These are phyloP conservation scores for Chaetomiaceae sp. DNA, from an alignment of 2,329 filamentous ascomycete species.

Conservation along the genomic window DNA sequence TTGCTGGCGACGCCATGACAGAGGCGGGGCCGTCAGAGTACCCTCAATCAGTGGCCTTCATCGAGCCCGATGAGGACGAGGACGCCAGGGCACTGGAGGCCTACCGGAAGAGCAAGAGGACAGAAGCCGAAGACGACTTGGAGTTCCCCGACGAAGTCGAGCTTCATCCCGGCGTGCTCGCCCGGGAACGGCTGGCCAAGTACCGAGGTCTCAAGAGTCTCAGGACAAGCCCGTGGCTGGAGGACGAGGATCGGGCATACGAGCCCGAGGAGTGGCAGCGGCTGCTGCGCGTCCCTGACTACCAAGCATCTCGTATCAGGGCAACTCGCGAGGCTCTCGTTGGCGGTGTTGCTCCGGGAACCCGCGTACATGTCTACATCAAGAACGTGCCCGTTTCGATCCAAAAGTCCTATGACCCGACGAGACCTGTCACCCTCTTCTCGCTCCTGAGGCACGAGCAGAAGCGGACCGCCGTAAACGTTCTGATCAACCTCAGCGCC, in stretches of 20 bases:
- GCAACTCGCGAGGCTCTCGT: conserved; percentile 76
- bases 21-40: conserved; percentile 81
- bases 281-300: conserved; percentile 82
- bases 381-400: conserved; percentile 43
- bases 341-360: conserved; percentile 82
- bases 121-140: conserved; percentile 81
- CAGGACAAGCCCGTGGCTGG: conserved; percentile 82
- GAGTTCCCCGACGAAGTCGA: conserved; percentile 99
- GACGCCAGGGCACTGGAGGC: conserved; percentile 71
- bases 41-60: conserved; percentile 87
- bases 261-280: conserved; percentile 88
- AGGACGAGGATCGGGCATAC: conserved; percentile 76
- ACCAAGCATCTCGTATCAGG: conserved; percentile 74
- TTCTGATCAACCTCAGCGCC: conserved; percentile 79
- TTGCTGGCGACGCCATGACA: conserved; percentile 62
- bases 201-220: conserved; percentile 92
- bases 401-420: conserved; percentile 45
- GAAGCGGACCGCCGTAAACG: conserved; percentile 85
- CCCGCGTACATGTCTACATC: conserved; percentile 75
- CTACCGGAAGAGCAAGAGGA: conserved; percentile 71
- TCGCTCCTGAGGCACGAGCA: conserved; percentile 91
- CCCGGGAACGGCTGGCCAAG: conserved; percentile 75
- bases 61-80: conserved; percentile 78
- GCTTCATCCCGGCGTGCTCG: conserved; percentile 78
- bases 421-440: conserved; percentile 67